Conservation (phyloP, 805 yeast species). For the Pachysolen tannophilus region DNA sequence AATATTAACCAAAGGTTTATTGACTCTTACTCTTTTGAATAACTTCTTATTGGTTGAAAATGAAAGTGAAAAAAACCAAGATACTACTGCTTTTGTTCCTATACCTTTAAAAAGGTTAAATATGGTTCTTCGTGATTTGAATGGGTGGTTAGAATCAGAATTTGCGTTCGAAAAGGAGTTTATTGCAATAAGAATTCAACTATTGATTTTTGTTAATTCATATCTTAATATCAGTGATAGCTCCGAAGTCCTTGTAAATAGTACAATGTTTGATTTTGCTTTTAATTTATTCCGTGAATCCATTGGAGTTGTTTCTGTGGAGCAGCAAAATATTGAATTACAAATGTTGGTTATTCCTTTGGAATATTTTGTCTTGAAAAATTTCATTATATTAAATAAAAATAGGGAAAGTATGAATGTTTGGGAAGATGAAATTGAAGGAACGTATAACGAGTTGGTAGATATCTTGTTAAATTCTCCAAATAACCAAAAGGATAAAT, state of each 20-base stretch:
- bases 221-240: constrained; percentile 15
- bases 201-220: constrained; percentile 33
- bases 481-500: constrained; percentile 3
- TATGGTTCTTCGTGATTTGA: constrained; percentile 49
- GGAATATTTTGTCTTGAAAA: constrained; percentile 5
- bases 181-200: constrained; percentile 37
- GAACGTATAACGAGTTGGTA: constrained; percentile 33
- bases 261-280: constrained; percentile 22
- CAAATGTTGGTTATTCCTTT: neutral
- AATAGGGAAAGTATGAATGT: constrained; percentile 20
- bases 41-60: constrained; percentile 24
- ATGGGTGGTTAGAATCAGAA: constrained; percentile 55
- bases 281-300: constrained; percentile 24
- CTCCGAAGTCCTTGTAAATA: constrained; percentile 13
- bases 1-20: constrained; percentile 34
- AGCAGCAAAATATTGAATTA: neutral
- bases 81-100: constrained; percentile 23
- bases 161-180: constrained; percentile 52
- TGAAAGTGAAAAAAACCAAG: constrained; percentile 21
- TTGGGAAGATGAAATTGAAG: constrained; percentile 27
- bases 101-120: constrained; percentile 58
- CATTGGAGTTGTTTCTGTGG: constrained; percentile 17
- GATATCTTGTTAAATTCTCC: constrained; percentile 30
- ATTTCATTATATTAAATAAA: constrained; percentile 2
- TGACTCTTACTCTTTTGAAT: constrained; percentile 39